Percentiles rank a stretch among this genome's conserved stretches.
These are phyloP conservation scores for Microdochium bolleyi DNA, from an alignment of 2,329 filamentous ascomycete genomes.

Conservation along the genomic window DNA sequence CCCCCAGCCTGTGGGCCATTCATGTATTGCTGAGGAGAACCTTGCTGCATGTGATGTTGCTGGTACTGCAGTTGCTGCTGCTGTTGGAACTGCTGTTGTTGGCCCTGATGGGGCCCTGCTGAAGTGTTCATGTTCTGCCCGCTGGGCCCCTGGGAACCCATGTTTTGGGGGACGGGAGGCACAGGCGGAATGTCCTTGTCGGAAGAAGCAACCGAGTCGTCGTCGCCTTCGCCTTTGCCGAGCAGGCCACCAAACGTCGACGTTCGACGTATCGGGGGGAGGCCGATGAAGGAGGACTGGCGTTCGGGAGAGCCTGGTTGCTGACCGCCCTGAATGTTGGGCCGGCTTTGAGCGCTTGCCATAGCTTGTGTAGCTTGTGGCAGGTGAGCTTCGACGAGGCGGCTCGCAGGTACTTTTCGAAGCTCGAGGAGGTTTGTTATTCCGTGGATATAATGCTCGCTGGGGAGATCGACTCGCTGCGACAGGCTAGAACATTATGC, in stretches of 20 bases:
- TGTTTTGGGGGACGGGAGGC: conserved; percentile 9
- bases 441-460: not conserved
- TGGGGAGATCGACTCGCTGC: not conserved
- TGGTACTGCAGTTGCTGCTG: not conserved
- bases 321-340: not conserved
- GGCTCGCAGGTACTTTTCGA: not conserved
- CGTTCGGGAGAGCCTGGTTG: conserved; percentile 23
- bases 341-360: not conserved
- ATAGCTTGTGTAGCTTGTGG: not conserved
- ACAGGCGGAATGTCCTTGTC: conserved; percentile 13
- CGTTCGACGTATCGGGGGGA: conserved; percentile 50
- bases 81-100: not conserved
- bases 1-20: not conserved
- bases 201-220: conserved; percentile 16
- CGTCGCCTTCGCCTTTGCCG: conserved; percentile 26
- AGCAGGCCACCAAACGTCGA: conserved; percentile 45
- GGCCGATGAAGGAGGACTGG: conserved; percentile 43
- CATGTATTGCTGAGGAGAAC: not conserved
- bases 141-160: conserved; percentile 16
- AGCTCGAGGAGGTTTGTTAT: not conserved
- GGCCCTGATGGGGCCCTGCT: not conserved
- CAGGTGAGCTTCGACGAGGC: not conserved
- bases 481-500: not conserved
- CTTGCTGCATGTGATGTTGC: not conserved
- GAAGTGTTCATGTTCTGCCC: conserved; percentile 8